Evolutionary conservation across 2,329 filamentous ascomycete genomes (phyloP), one percentile per base, ranked within the genome.

Genomic region (Alternaria sp.): DNA sequence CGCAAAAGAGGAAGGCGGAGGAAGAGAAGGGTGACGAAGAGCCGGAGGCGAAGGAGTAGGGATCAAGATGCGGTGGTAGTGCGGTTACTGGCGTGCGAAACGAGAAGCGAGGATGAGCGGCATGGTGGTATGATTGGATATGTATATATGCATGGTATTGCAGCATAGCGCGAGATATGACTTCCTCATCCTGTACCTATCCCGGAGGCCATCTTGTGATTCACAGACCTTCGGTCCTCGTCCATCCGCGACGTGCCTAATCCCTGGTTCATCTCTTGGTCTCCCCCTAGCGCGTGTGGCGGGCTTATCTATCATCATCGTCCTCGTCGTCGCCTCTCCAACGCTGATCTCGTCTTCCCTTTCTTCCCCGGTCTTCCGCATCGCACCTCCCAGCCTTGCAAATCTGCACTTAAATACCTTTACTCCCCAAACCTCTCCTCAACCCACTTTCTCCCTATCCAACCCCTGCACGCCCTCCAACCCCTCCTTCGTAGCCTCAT

Each of bases 381-480:
- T 11, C 23, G n/a, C 4, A 10, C 9, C 9, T 33, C 26, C 9
- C 20, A 25, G 10, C 14, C 10, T n/a, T 23, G 41, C 10, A 18
- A 4, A 44, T 11, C 15, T 46, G 20, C 15, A 23, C n/a, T n/a
- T n/a, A 15, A 1, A 21, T 6, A 26, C 1, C 5, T 3, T 15
- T 8, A 3, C 18, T 11, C 7, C 3, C 9, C 18, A 2, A 11
- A 3, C 44, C 25, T 26, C 15, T 49, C 56, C 64, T 57, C 64
- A 67, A 3, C 61, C 56, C 9, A 64, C 64, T 21, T 66, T 84
- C 93, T 94, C 82, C 93, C 94, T 75, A 91, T 92, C 3, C 91
- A 97, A 78, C 89, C 89, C 71, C 85, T 97, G 60, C 91, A 97
- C 82, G 82, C 82, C 8, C 83, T 91, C 71, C 55, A 85, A 66